These are phyloP conservation scores for Chrysopogon serrulatus DNA, from an alignment of 176 grass and related monocot species.

Conservation along the genomic window DNA sequence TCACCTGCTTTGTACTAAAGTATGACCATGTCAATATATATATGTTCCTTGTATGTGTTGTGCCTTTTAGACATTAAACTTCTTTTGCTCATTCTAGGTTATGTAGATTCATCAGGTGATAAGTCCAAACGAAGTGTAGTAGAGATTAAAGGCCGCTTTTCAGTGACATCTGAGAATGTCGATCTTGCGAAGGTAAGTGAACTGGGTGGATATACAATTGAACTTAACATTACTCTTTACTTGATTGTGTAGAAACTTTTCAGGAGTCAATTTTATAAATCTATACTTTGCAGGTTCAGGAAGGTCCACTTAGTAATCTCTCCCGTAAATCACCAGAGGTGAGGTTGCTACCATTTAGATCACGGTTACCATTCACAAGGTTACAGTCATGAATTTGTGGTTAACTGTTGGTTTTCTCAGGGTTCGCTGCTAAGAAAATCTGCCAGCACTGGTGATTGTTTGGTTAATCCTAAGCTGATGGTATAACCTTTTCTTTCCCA, in stretches of 20 bases:
- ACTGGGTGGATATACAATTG: background rate
- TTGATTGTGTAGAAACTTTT: background rate
- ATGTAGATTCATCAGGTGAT: constrained; percentile 82
- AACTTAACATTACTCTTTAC: background rate
- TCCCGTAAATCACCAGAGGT: constrained; percentile 71
- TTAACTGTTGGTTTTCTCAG: constrained; percentile 40
- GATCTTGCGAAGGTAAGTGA: constrained; percentile 90
- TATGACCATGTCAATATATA: background rate
- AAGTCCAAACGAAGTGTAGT: constrained; percentile 91
- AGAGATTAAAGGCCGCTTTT: constrained; percentile 98
- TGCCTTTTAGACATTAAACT: background rate
- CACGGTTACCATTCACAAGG: constrained; percentile 5
- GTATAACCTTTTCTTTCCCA: constrained; percentile 39
- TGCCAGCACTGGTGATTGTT: constrained; percentile 89
- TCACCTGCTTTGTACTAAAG: background rate
- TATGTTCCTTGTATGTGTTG: background rate
- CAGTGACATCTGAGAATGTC: constrained; percentile 97
- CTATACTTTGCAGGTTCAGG: constrained; percentile 53
- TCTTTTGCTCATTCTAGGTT: constrained; percentile 61
- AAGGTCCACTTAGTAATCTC: constrained; percentile 53
- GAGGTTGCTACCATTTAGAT: constrained; percentile 22
- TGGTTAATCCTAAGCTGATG: constrained; percentile 56
- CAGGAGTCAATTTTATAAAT: background rate
- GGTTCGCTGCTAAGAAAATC: constrained; percentile 86
- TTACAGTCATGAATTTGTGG: background rate